Evolutionary conservation across 371 early-diverging fungal genomes (phyloP).

Genomic region (Mucor circinelloides): DNA sequence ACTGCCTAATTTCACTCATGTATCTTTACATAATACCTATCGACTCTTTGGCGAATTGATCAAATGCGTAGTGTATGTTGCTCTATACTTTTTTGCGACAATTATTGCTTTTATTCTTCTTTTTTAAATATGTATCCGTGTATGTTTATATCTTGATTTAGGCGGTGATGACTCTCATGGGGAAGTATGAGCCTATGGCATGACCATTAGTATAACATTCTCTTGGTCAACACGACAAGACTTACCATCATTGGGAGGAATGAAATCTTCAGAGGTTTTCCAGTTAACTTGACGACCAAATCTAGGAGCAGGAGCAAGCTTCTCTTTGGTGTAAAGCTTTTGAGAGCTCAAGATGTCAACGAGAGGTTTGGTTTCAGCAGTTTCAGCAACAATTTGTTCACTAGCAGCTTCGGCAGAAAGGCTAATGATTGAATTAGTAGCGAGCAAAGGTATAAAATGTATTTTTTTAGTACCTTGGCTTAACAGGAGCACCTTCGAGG

Average conservation of each 20-base stretch:
- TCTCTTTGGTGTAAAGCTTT: slow-evolving; percentile 35
- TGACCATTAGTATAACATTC: not conserved
- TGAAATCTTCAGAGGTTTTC: slow-evolving; percentile 49
- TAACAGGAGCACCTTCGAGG: slow-evolving; percentile 52
- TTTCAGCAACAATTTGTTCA: slow-evolving; percentile 17
- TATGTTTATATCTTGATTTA: slow-evolving; percentile 13
- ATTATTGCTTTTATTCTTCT: not conserved
- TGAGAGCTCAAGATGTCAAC: slow-evolving; percentile 42
- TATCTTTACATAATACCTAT: not conserved
- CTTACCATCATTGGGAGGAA: slow-evolving; percentile 53
- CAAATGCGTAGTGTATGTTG: not conserved
- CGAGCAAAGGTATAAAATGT: not conserved
- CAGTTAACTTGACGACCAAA: slow-evolving; percentile 46
- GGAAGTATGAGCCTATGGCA: slow-evolving; percentile 40
- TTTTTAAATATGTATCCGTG: slow-evolving; percentile 3
- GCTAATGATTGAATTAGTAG: slow-evolving; percentile 10
- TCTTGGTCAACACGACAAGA: not conserved
- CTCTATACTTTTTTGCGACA: not conserved
- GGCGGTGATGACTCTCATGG: slow-evolving; percentile 33
- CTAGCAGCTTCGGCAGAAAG: slow-evolving; percentile 30
- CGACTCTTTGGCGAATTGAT: not conserved
- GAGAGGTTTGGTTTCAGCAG: slow-evolving; percentile 40
- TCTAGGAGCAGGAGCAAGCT: slow-evolving; percentile 44
- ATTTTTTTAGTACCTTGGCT: slow-evolving; percentile 41
- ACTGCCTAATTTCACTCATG: no score